Percentiles rank a stretch among this genome's conserved stretches.
phyloP scores from a whole-genome alignment of 2,329 filamentous ascomycete genomes.

The Capronia coronata region DNA sequence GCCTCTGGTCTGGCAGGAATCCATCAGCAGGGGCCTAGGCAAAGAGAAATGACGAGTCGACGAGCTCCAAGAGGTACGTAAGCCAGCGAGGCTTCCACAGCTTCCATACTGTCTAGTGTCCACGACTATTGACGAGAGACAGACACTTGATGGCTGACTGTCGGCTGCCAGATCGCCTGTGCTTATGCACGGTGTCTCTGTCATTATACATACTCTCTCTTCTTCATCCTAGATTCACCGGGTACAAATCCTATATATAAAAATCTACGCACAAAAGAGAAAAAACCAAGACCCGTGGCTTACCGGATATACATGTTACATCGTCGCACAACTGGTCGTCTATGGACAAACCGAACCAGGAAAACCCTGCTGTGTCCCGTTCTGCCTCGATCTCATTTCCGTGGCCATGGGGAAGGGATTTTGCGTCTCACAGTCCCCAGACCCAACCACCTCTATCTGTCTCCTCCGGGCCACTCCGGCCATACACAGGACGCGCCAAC shows the following conservation, averaged over 20 bases:
- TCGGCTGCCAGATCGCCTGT: not conserved
- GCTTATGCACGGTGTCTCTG: not conserved
- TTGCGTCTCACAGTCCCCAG: not conserved
- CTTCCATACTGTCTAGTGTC: not conserved
- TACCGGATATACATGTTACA: too few species aligned
- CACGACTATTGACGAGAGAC: not conserved
- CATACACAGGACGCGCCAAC: not conserved
- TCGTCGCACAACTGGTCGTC: too few species aligned
- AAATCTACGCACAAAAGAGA: too few species aligned
- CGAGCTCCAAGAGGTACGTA: not conserved
- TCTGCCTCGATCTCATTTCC: not conserved
- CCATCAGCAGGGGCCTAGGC: not conserved
- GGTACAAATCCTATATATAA: too few species aligned
- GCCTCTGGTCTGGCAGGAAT: not conserved
- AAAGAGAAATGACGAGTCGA: not conserved
- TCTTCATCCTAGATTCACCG: too few species aligned
- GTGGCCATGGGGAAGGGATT: not conserved
- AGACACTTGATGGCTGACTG: not conserved
- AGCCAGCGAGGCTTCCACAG: not conserved
- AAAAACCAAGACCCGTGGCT: too few species aligned
- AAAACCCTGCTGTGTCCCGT: not conserved
- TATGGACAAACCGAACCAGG: not conserved
- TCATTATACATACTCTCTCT: too few species aligned
- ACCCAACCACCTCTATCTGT: not conserved
- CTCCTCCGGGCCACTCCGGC: not conserved